These are phyloP conservation scores for Claviceps sp. DNA, from an alignment of 2,329 filamentous ascomycete genomes.

Conservation along the genomic window DNA sequence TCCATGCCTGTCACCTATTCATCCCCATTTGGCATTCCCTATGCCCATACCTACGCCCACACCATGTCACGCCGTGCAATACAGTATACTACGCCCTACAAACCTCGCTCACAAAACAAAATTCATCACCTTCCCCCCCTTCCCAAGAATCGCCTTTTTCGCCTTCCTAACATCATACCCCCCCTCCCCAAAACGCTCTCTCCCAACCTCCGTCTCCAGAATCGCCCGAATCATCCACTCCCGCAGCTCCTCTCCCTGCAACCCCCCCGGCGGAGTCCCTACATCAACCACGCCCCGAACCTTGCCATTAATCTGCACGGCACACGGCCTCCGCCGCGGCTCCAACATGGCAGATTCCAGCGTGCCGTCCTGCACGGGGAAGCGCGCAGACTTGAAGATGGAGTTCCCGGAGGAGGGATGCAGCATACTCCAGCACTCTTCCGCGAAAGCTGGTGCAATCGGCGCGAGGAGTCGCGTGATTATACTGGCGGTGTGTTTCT, in stretches of 20 bases:
- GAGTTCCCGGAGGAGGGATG: constrained; percentile 22
- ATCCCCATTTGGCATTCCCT: no score
- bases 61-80: no score
- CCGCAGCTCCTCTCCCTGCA: constrained; percentile 33
- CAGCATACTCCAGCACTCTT: constrained; percentile 64
- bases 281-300: constrained; percentile 56
- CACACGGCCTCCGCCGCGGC: constrained; percentile 39
- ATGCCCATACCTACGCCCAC: no score
- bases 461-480: constrained; percentile 66
- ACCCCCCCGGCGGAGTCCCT: constrained; percentile 30
- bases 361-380: constrained; percentile 44
- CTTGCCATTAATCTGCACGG: constrained; percentile 73
- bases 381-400: constrained; percentile 35
- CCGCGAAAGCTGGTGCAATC: constrained; percentile 65
- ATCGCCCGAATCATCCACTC: constrained; percentile 51
- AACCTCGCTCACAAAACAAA: constrained; percentile 42
- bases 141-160: constrained; percentile 54
- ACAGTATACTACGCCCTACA: no score
- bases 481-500: constrained; percentile 34
- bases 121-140: constrained; percentile 57
- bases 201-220: constrained; percentile 46
- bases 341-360: constrained; percentile 34
- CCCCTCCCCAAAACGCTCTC: constrained; percentile 37
- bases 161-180: constrained; percentile 34
- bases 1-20: no score